Percentiles rank a stretch among this genome's conserved stretches.
phyloP scores from a whole-genome alignment of 2,329 filamentous ascomycete genomes.

The Fusarium heterosporum region DNA sequence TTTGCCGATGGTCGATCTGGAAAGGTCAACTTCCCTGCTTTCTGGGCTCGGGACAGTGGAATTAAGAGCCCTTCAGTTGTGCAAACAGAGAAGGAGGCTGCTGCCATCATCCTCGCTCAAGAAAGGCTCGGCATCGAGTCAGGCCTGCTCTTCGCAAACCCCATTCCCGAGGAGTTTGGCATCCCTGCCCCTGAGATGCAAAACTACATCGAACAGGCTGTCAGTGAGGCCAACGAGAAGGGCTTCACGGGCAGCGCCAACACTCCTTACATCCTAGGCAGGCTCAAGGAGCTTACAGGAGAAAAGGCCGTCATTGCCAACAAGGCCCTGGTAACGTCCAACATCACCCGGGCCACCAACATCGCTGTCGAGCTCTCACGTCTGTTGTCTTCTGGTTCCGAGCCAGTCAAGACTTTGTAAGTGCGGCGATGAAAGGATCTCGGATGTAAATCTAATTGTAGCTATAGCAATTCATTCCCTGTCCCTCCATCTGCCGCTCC shows the following conservation, averaged over 20 bases:
- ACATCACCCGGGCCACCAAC: constrained; percentile 66
- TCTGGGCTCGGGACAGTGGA: constrained; percentile 91
- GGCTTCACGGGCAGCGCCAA: constrained; percentile 80
- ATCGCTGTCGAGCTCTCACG: constrained; percentile 65
- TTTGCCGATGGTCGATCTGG: constrained; percentile 85
- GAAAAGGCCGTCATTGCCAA: constrained; percentile 81
- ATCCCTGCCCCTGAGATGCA: constrained; percentile 80
- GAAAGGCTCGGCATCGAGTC: constrained; percentile 77
- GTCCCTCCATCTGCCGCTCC: constrained; percentile 30
- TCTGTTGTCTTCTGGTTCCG: constrained; percentile 52
- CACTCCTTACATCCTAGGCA: constrained; percentile 83
- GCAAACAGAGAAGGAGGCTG: constrained; percentile 81
- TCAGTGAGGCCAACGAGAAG: constrained; percentile 71
- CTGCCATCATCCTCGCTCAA: constrained; percentile 88
- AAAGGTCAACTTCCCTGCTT: constrained; percentile 87
- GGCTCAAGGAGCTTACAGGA: constrained; percentile 82
- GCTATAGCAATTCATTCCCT: constrained; percentile 48
- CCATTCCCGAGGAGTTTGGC: constrained; percentile 77
- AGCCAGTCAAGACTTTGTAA: constrained; percentile 52
- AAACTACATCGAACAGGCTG: constrained; percentile 73
- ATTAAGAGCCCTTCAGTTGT: constrained; percentile 81
- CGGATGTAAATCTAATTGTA: constrained; percentile 53
- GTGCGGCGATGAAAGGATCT: constrained; percentile 46
- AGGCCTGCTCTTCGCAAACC: constrained; percentile 89
- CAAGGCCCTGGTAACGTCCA: constrained; percentile 67